Evolutionary conservation across 768 basidiomycete genomes (phyloP), one percentile per base, ranked within the genome.

Genomic region (Lentinula guzmanii): DNA sequence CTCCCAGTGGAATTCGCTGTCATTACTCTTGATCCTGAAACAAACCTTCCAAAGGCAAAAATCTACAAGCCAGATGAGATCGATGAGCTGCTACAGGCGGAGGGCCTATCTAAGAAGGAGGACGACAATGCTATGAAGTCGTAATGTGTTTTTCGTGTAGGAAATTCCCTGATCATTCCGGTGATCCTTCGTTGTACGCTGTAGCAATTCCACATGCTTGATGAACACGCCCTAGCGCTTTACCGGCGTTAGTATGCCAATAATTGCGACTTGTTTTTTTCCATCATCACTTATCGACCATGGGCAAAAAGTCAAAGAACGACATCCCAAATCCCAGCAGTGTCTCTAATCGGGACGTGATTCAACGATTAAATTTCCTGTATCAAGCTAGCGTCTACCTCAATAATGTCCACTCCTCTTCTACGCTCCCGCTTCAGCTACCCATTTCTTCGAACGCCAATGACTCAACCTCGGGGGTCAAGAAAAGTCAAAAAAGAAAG

Each of bases 1-100:
- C 9, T 5, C 59, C 11, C 65, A 98, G 97, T 99, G 70, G 97
- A 99, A 74, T 95, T 99, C 70, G 94, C 97, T 8, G 94, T 94
- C 9, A 77, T 99, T 71, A 95, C 91, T 2, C 78, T 96, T 6
- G 93, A 97, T 70, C 81, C 89, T 2, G 75, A 73, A 24, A 87
- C 86, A 55, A 86, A 91, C 71, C 76, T 86, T 70, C 93, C 94
- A 2, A 85, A 86, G 69, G 93, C 94, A 45, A 95, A 93, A 83
- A 95, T 98, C 67, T 98, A 91, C 77, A 82, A 83, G 63, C 92
- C 95, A 21, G 74, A 86, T 16, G 95, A 98, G 76, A 89, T 97
- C 61, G 93, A 97, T 69, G 88, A 84, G 8, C 75, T 98, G 64
- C 78, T 98, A 62, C 74, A 82, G 66, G 78, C 86, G 64, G 87